Evolutionary conservation across 2,329 filamentous ascomycete genomes (phyloP).

Genomic region (Fusarium sp.): DNA sequence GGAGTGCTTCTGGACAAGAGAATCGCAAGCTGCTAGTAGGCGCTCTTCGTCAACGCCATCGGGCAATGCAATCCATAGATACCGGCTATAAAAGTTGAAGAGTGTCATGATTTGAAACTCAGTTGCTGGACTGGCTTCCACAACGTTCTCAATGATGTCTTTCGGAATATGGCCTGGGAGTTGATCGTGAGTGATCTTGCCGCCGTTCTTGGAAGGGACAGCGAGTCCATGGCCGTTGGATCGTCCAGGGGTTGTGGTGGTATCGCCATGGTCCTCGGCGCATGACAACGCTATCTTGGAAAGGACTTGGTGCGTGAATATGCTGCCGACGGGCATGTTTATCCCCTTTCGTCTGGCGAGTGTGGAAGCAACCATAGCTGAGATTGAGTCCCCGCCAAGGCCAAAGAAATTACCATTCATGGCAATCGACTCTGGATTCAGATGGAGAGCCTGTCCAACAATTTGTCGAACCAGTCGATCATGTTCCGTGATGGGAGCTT

Average conservation of each 20-base stretch:
- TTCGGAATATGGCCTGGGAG: neutral
- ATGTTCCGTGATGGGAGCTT: neutral
- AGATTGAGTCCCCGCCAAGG: constrained; percentile 9
- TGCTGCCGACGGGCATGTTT: neutral
- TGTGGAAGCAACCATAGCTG: constrained; percentile 3
- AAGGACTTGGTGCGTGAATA: neutral
- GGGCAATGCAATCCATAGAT: constrained; percentile 1
- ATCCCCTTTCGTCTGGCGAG: constrained; percentile 1
- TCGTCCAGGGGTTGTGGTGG: fast-evolving
- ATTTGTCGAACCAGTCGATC: neutral
- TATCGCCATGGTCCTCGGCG: fast-evolving
- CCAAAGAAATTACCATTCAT: constrained; percentile 8
- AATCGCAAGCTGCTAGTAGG: neutral
- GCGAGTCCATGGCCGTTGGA: fast-evolving
- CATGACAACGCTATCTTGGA: neutral
- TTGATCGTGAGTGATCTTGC: neutral
- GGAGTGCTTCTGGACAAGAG: constrained; percentile 3
- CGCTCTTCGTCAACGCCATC: neutral
- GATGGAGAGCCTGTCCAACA: neutral
- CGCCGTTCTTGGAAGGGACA: neutral
- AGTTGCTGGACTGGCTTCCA: neutral
- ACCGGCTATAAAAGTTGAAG: constrained; percentile 3
- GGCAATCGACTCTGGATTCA: neutral
- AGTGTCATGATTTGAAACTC: constrained; percentile 8
- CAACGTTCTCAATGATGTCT: neutral